Base-by-base conservation (phyloP, 176 grass and related monocot genomes). In the Poa pratensis region DNA sequence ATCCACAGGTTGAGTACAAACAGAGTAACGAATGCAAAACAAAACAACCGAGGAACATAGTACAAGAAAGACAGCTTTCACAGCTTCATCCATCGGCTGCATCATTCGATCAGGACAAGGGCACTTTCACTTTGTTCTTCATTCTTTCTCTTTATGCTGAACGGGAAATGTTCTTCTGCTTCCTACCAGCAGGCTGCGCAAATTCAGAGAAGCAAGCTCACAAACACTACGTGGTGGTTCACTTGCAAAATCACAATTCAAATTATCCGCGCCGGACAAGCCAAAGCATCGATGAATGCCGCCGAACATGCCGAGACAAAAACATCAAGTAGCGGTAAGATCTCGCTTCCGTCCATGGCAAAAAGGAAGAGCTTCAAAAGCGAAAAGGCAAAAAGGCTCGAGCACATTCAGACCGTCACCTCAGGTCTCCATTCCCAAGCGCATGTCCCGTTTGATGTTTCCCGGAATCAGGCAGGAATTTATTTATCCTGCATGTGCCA, bases 241-340 rank as follows among this genome's bases (percentile, higher is more conserved):
- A 2, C 35, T 48, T 2, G 8, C 14, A 45, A 64, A 65, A 24
- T 1, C 40, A n/a, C 37, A 23, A 2, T n/a, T 70, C 37, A 70
- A 70, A 70, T 14, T 27, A 72, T 46, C 13, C 12, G 13, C 23
- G 71, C 28, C 71, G 71, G 43, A 49, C 70, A 73, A 35, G 64
- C 64, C 64, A 67, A 67, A 18, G 64, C 64, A 18, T 4, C 17
- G 9, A 37, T 67, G 64, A 19, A 37, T 67, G 64, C 30, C 64
- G 15, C 28, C 64, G 64, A 37, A 67, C 16, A 67, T 30, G 64
- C 64, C 64, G 16, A 67, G 64, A 67, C 64, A 67, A 67, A 35
- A 34, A 66, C 28, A 27, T 66, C 63, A 34, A 18, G 63, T 2
- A 32, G 61, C 14, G 32, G 14, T 17, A 65, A 65, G 27, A 66